Evolutionary conservation across 352 stramenopile species (phyloP), one percentile per base, ranked within the genome.

Genomic region (Phytophthora pinifolia): DNA sequence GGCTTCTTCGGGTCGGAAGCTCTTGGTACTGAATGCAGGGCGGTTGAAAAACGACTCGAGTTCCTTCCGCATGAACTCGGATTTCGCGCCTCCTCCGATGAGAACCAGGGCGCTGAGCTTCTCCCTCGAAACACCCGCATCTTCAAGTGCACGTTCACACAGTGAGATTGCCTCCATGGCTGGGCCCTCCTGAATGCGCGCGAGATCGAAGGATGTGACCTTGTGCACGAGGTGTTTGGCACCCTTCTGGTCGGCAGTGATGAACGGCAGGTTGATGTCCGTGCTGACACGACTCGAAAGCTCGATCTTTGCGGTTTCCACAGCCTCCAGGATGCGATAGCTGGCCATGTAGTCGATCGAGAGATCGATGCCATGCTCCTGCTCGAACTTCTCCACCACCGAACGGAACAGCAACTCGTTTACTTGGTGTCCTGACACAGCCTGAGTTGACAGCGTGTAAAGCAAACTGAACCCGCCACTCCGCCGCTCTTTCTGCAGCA

Each of bases 191-290:
- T 77, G 74, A 35, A 80, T 60, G 7, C 70, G 72, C 2, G 49
- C 52, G 13, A 92, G 59, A 32, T 88, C 73, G 29, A 79, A 86
- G 5, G 68, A 59, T 9, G 79, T 76, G 4, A 92, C 34, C 46
- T 72, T 81, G 34, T 88, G 81, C 14, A 88, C 72, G 20, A 89
- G 64, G 46, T 92, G 81, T 47, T 88, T 89, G 34, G 76, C 81
- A 2, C 81, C 81, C 1, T 68, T 86, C 17, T 62, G 60, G 49
- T 92, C 73, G 2, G 81, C 81, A 0, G 81, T 91, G 58, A 91
- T 88, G 54, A 91, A 91, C 36, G 81, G 81, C 0, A 92, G 64
- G 52, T 92, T 88, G 34, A 89, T 71, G 25, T 88, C 79, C 2
- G 74, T 88, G 49, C 57, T 79, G 17, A 47, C 47, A 1, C 70